Conservation (phyloP, 306 rosid genomes). For the Elaeagnus macrophylla region DNA sequence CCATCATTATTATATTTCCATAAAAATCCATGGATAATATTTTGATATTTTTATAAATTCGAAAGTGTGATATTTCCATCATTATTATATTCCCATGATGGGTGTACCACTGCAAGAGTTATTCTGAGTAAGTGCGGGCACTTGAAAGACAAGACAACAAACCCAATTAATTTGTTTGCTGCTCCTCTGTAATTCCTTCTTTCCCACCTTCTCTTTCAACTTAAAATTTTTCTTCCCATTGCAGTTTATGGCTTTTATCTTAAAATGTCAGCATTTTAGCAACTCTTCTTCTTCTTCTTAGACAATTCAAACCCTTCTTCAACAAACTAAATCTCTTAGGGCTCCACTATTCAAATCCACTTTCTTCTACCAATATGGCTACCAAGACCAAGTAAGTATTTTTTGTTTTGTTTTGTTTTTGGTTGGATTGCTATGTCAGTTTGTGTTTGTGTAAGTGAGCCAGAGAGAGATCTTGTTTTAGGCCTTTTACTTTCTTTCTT, state of each 20-base stretch:
- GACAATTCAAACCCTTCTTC: background rate
- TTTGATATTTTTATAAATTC: no score
- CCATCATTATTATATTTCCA: no score
- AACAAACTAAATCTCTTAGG: conserved; percentile 2
- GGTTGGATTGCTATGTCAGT: background rate
- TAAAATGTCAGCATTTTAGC: conserved; percentile 46
- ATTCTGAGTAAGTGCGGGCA: no score
- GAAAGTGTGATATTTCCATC: no score
- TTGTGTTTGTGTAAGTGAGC: background rate
- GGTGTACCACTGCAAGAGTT: no score
- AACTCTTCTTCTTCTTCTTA: conserved; percentile 6
- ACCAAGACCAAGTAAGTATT: conserved; percentile 64
- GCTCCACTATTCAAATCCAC: conserved; percentile 10
- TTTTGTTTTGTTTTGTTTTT: conserved; percentile 7
- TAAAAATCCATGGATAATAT: no score
- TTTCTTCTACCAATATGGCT: conserved; percentile 42
- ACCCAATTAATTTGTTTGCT: conserved; percentile 32
- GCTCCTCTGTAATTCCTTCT: conserved; percentile 33
- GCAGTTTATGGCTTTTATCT: conserved; percentile 17
- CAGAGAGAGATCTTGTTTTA: conserved; percentile 37
- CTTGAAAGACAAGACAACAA: conserved; percentile 47
- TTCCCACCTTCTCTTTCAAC: conserved; percentile 25
- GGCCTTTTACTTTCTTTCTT: background rate
- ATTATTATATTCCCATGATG: no score
- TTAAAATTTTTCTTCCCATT: conserved; percentile 4